Evolutionary conservation across 164 flowering plant species (phyloP), one percentile per base, ranked within the genome.

Genomic region (Magnolia kwangsiensis): DNA sequence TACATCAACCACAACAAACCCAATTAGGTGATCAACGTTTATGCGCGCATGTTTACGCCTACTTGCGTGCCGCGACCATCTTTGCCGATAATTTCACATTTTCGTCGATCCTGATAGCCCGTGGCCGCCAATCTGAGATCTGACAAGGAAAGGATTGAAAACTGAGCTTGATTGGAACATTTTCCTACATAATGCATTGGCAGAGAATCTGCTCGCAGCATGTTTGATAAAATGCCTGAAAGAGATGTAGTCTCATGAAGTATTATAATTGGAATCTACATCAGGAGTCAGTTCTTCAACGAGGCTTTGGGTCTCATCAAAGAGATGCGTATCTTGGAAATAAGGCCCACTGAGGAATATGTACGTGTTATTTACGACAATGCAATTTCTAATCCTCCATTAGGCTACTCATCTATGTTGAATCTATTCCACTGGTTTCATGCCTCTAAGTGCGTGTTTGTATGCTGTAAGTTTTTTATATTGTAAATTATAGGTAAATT

Each of bases 221-320:
- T 88, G 75, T 82, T 87, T 65, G 7, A 55, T 55, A 10, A 16
- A 80, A 86, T 71, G 91, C 51, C 80, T 16, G 83, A 82, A 16
- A 84, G 88, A 81, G 91, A 87, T 81, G 81, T 76, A 14, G 89
- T 86, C 63, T 78, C 87, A n/a, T 88, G 87, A 86, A 85, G 87
- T 77, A 83, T 86, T 0, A 83, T 87, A 85, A 82, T 87, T 45
- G 75, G 87, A 69, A 23, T 86, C 79, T 86, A 81, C 58, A 63
- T 77, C 50, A 19, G 78, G 65, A 80, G 63, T 31, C 73, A 72
- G 72, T 67, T 64, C 9, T 79, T 75, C 18, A 70, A 63, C 45
- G 82, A 84, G 77, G 89, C 87, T 3, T 69, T 87, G 76, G 83
- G 74, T 65, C 71, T 88, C 20, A 77, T 87, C 21, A 83, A 75